These are phyloP conservation scores for Mallotus nudiflorus DNA, from an alignment of 345 rosid genomes.

Conservation along the genomic window DNA sequence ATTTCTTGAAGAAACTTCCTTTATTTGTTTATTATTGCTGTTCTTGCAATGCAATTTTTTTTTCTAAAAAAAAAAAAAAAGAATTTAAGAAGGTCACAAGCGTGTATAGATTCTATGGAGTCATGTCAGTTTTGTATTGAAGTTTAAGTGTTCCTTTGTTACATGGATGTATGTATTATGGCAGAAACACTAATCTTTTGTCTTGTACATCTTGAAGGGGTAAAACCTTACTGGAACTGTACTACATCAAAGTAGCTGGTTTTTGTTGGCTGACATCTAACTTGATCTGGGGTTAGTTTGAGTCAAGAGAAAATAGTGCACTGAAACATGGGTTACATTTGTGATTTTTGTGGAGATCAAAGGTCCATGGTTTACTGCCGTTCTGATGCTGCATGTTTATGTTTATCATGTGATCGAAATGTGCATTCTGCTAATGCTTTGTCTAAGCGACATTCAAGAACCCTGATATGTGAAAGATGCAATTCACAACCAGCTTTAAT, in stretches of 20 bases:
- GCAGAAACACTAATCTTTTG: neutral
- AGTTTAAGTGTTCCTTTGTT: too few relatives aligned
- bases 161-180: neutral
- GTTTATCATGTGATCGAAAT: slow-evolving; percentile 90
- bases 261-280: slow-evolving; percentile 23
- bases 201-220: slow-evolving; percentile 21
- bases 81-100: too few relatives aligned
- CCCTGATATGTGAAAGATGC: slow-evolving; percentile 87
- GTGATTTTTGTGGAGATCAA: slow-evolving; percentile 94
- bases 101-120: neutral
- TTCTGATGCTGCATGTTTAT: slow-evolving; percentile 91
- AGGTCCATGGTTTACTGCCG: slow-evolving; percentile 91
- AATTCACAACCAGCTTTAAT: slow-evolving; percentile 78
- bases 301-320: neutral
- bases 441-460: slow-evolving; percentile 86
- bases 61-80: too few relatives aligned
- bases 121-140: too few relatives aligned
- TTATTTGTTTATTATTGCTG: neutral
- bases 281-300: slow-evolving; percentile 21
- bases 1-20: slow-evolving; percentile 2
- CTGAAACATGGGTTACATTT: slow-evolving; percentile 72
- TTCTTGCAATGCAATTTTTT: neutral
- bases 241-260: slow-evolving; percentile 21
- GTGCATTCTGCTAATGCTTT: slow-evolving; percentile 95
- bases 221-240: slow-evolving; percentile 4